Conservation (phyloP, 371 early-diverging fungal species). For the Apophysomyces elegans region DNA sequence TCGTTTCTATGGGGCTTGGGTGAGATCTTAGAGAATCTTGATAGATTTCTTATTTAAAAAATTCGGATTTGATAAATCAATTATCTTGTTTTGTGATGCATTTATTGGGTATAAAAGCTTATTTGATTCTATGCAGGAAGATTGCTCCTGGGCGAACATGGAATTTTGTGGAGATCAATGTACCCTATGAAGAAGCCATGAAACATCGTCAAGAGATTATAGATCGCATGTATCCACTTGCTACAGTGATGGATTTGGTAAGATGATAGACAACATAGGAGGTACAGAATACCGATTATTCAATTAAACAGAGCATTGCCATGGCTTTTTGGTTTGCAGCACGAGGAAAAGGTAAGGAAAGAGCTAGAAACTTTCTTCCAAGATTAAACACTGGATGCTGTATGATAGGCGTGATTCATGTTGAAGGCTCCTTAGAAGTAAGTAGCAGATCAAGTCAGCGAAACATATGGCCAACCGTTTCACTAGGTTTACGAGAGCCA, state of each 20-base stretch:
- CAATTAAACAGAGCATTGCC: slow-evolving; percentile 77
- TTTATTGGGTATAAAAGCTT: no score
- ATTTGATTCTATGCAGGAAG: slow-evolving; percentile 20
- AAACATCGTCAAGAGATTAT: slow-evolving; percentile 62
- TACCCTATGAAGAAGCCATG: slow-evolving; percentile 76
- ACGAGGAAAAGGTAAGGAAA: slow-evolving; percentile 62
- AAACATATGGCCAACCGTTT: background rate
- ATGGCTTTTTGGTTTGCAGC: slow-evolving; percentile 97
- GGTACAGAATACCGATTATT: background rate
- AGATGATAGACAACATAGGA: background rate
- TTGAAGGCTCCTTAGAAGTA: background rate
- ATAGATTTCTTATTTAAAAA: no score
- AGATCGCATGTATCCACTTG: slow-evolving; percentile 78
- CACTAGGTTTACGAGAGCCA: slow-evolving; percentile 55
- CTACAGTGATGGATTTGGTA: slow-evolving; percentile 94
- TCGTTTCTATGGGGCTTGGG: no score
- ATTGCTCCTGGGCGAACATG: slow-evolving; percentile 76
- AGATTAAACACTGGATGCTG: background rate
- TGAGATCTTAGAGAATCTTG: no score
- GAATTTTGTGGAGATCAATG: slow-evolving; percentile 90
- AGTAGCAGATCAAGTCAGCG: background rate
- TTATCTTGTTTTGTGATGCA: no score
- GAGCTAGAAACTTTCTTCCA: background rate
- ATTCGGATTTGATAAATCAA: no score
- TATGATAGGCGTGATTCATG: background rate